Base-by-base conservation (phyloP, 2,329 filamentous ascomycete species). In the Domatiomyces catenatus region DNA sequence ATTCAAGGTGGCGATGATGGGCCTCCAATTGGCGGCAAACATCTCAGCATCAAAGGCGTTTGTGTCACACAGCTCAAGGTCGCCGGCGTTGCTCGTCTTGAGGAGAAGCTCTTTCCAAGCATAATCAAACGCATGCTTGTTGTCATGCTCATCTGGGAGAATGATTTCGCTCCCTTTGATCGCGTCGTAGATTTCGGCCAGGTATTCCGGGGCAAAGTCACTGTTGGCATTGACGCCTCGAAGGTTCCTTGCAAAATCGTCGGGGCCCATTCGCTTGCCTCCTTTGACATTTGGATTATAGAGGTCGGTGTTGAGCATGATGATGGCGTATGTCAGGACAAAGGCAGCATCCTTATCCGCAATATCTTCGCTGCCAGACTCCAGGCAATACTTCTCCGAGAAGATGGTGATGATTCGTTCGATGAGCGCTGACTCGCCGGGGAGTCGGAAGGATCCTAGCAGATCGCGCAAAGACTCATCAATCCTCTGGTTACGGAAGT, bases 41-140 rank as follows among this genome's bases (percentile, higher is more conserved):
- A 98, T 95, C 63, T 98, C 89, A 3, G 89, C 86, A 66, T 98
- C 93, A 66, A 87, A 98, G 42, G 94, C 81, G 63, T 95, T 96
- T 3, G 90, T 94, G 58, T 94, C 77, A 64, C 88, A 93, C 26
- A 90, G 72, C 32, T 84, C 71, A 44, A 96, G 73, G 48, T 82
- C 77, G 1, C 84, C 81, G 0, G 86, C 79, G 5, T 80, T 79
- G 57, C 85, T 81, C 0, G 88, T 83, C 69, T 96, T 96, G 56
- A 88, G 70, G 42, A 96, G 71, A 8, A 98, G 71, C 66, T 98
- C 92, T 64, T 90, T 90, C 92, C 92, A 98, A 1, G 92, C 90
- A 67, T 94, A 92, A 64, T 96, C 90, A 63, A 96, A 96, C 1
- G 88, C 89, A 68, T 94, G 84, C 64, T 90, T 85, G 65, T 94